Conservation (phyloP, 495 filamentous ascomycete species). For the Penicillium pancosmium region DNA sequence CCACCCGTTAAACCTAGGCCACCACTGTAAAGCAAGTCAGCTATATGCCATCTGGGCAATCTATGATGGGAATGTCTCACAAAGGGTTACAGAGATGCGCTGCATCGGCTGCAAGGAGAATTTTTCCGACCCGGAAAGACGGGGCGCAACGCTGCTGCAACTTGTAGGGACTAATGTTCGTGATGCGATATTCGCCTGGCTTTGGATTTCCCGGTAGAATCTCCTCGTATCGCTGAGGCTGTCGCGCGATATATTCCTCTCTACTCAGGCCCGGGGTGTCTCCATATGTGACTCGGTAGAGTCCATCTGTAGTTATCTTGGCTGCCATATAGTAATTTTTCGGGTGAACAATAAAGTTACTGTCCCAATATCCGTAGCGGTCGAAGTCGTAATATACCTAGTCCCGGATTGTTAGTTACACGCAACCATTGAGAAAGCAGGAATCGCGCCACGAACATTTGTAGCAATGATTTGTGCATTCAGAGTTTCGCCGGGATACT, state of each 20-base stretch:
- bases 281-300: slow-evolving; percentile 64
- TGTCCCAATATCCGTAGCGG: slow-evolving; percentile 56
- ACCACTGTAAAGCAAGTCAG: slow-evolving; percentile 34
- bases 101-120: slow-evolving; percentile 64
- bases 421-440: neutral
- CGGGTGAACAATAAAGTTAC: slow-evolving; percentile 62
- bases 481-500: slow-evolving; percentile 61
- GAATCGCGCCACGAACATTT: slow-evolving; percentile 46
- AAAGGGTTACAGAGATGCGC: slow-evolving; percentile 51
- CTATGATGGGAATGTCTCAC: slow-evolving; percentile 19
- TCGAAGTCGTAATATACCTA: slow-evolving; percentile 61
- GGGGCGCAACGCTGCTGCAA: slow-evolving; percentile 64
- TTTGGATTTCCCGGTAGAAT: slow-evolving; percentile 63
- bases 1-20: slow-evolving; percentile 65
- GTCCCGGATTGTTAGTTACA: neutral
- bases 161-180: slow-evolving; percentile 59
- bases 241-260: slow-evolving; percentile 56
- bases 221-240: slow-evolving; percentile 54
- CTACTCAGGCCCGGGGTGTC: slow-evolving; percentile 52
- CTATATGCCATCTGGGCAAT: neutral
- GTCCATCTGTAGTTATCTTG: slow-evolving; percentile 56
- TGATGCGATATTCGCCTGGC: slow-evolving; percentile 57
- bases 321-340: slow-evolving; percentile 65
- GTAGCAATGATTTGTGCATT: slow-evolving; percentile 63
- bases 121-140: slow-evolving; percentile 55